These are phyloP conservation scores for Backusella luteola DNA, from an alignment of 192 early-diverging fungal species.

Conservation along the genomic window DNA sequence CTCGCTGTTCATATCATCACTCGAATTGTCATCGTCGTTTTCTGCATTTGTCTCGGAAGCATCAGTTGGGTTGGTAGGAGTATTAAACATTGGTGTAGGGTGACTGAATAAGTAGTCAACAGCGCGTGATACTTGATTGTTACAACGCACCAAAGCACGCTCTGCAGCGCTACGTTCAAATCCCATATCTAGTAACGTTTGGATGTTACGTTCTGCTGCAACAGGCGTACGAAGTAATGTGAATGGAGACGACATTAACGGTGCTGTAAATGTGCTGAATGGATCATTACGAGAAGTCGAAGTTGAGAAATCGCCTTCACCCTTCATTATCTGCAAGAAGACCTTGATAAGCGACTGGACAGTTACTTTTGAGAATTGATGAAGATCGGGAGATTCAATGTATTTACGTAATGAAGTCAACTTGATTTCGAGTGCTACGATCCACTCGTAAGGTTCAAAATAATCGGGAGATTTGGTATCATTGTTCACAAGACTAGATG, in stretches of 20 bases:
- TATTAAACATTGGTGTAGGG: slow-evolving; percentile 37
- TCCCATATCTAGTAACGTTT: slow-evolving; percentile 85
- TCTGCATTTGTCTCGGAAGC: slow-evolving; percentile 16
- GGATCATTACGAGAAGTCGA: slow-evolving; percentile 19
- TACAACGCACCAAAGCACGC: slow-evolving; percentile 70
- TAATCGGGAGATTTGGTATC: slow-evolving; percentile 54
- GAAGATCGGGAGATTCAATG: slow-evolving; percentile 62
- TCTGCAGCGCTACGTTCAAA: slow-evolving; percentile 79
- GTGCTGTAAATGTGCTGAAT: neutral
- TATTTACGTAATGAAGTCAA: slow-evolving; percentile 60
- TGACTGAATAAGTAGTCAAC: slow-evolving; percentile 83
- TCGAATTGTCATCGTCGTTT: slow-evolving; percentile 36
- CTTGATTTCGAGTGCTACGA: slow-evolving; percentile 60
- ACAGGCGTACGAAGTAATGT: slow-evolving; percentile 33
- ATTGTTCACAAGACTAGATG: slow-evolving; percentile 49
- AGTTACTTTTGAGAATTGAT: slow-evolving; percentile 49
- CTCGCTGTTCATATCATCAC: slow-evolving; percentile 30
- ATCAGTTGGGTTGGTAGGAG: slow-evolving; percentile 31
- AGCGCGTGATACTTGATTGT: slow-evolving; percentile 77
- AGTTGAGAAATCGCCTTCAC: slow-evolving; percentile 64
- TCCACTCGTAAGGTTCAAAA: slow-evolving; percentile 73
- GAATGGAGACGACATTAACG: slow-evolving; percentile 26
- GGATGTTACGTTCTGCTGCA: slow-evolving; percentile 62
- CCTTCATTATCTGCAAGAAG: slow-evolving; percentile 68
- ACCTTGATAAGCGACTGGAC: slow-evolving; percentile 60